A percentile compares a stretch with the other conserved stretches of the same genome.
Evolutionary conservation across 305 asterid genomes (phyloP).

Genomic region (Ruellia speciosa): DNA sequence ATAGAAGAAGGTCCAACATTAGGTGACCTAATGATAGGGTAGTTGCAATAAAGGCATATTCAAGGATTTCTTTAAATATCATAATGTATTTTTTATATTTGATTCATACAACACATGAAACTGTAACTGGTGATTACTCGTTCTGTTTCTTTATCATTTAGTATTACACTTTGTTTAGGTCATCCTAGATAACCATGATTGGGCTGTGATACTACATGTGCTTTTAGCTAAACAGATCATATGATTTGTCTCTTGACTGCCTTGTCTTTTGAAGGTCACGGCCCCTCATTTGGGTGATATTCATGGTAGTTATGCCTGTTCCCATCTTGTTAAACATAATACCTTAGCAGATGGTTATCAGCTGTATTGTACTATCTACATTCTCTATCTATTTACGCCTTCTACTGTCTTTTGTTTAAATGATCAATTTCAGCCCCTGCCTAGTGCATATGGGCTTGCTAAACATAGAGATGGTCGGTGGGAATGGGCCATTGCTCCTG

Average conservation of each 20-base stretch:
- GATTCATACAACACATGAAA: neutral
- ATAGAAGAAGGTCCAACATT: no score
- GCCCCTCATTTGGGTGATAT: neutral
- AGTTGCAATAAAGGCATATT: neutral
- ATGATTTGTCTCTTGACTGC: slow-evolving; percentile 15
- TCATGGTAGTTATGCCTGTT: neutral
- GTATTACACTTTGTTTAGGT: neutral
- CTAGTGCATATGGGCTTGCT: slow-evolving; percentile 98
- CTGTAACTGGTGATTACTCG: neutral
- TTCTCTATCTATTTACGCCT: neutral
- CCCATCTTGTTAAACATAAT: neutral
- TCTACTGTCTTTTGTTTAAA: slow-evolving; percentile 13
- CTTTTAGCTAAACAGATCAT: neutral
- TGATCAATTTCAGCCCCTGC: slow-evolving; percentile 60
- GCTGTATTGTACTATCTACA: neutral
- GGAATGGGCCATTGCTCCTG: slow-evolving; percentile 99
- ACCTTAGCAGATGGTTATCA: neutral
- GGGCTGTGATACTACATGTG: neutral
- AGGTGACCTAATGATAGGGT: no score
- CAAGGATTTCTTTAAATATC: neutral
- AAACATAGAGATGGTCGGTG: slow-evolving; percentile 99
- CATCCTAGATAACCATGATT: neutral
- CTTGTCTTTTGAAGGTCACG: neutral
- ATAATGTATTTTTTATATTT: neutral
- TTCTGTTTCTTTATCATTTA: neutral